phyloP scores from a whole-genome alignment of 441 rosid genomes.

The Dalechampia spathulata region DNA sequence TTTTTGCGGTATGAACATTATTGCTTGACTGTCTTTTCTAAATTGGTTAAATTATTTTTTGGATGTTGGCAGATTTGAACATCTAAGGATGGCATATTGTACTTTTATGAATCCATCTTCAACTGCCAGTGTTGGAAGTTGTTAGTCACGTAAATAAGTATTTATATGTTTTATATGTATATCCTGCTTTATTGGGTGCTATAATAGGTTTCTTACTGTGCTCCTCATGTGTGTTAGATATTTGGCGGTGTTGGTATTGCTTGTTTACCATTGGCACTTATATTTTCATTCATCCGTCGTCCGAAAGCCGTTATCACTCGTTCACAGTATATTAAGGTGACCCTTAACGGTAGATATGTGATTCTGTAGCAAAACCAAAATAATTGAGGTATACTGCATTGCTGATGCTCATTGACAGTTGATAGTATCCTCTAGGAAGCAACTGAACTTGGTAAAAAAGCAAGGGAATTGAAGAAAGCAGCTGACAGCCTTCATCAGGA shows the following conservation, averaged over 20 bases:
- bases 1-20: constrained; percentile 61
- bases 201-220: not conserved
- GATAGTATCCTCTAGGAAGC: constrained; percentile 62
- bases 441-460: constrained; percentile 94
- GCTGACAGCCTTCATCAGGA: constrained; percentile 95
- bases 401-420: constrained; percentile 10
- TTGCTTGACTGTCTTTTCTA: not conserved
- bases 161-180: not conserved
- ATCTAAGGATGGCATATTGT: not conserved
- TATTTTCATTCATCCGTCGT: constrained; percentile 83
- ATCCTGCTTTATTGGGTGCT: not conserved
- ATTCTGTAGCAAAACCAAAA: constrained; percentile 1
- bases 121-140: not conserved
- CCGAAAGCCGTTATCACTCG: constrained; percentile 98
- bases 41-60: constrained; percentile 9
- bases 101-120: not conserved
- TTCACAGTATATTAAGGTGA: constrained; percentile 93
- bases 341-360: constrained; percentile 1
- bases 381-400: not conserved
- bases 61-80: not conserved
- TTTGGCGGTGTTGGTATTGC: constrained; percentile 99
- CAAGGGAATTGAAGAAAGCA: constrained; percentile 87
- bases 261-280: constrained; percentile 88
- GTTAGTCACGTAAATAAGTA: not conserved
- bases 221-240: constrained; percentile 43